phyloP scores from a whole-genome alignment of 2,329 filamentous ascomycete species.

The Cryphonectria parasitica region DNA sequence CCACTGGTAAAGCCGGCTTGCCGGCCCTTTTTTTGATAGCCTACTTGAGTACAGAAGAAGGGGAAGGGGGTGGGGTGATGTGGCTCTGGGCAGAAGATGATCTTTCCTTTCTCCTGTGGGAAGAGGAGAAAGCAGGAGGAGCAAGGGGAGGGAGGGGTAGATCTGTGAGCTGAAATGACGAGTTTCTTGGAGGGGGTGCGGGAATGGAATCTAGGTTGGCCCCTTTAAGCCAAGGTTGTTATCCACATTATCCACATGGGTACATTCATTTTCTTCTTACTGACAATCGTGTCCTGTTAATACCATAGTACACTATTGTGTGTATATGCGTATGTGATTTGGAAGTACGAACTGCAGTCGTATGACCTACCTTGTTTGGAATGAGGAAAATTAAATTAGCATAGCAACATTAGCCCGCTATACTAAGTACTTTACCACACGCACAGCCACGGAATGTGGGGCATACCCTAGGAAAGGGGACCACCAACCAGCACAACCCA shows the following conservation, averaged over 20 bases:
- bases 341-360: no score
- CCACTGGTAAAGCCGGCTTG: neutral
- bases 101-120: neutral
- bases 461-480: neutral
- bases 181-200: neutral
- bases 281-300: neutral
- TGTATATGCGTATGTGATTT: neutral
- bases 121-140: neutral
- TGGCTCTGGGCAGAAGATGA: neutral
- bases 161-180: neutral
- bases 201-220: neutral
- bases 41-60: neutral
- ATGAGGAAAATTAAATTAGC: no score
- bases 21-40: neutral
- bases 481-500: no score
- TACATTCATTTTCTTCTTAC: neutral
- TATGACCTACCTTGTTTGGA: no score
- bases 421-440: no score
- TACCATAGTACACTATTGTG: no score
- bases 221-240: neutral
- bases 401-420: no score
- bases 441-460: neutral
- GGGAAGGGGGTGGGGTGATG: neutral
- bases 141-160: no score
- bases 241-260: neutral